These are phyloP conservation scores for Cystofilobasidium ferigula DNA, from an alignment of 768 basidiomycete species.

Conservation along the genomic window DNA sequence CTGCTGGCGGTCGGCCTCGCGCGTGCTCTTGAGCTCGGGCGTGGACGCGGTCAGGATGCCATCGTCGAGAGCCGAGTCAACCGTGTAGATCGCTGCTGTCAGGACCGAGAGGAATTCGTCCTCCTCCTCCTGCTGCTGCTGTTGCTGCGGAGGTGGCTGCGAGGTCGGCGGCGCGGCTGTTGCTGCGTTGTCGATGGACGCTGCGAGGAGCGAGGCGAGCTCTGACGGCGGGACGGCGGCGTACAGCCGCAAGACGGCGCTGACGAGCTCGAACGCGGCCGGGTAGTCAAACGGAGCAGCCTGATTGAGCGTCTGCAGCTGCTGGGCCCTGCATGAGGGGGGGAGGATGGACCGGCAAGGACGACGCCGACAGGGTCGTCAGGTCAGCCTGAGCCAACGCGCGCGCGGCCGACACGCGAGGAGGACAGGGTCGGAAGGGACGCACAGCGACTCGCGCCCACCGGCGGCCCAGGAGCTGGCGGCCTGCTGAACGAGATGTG, in stretches of 20 bases:
- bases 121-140: too few species aligned
- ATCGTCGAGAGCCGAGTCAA: constrained; percentile 10
- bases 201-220: constrained; percentile 11
- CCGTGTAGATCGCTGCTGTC: neutral
- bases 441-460: neutral
- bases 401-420: too few species aligned
- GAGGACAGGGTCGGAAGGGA: neutral
- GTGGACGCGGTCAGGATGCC: neutral
- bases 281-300: neutral
- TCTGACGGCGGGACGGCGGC: neutral
- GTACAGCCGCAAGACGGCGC: neutral
- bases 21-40: neutral
- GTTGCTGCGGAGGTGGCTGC: neutral
- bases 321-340: too few species aligned
- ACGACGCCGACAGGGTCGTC: too few species aligned
- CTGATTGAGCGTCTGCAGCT: too few species aligned
- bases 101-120: neutral
- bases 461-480: neutral
- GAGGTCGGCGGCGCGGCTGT: neutral
- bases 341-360: neutral
- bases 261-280: neutral
- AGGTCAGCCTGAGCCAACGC: too few species aligned
- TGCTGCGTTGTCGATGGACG: neutral
- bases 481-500: neutral
- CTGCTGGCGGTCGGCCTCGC: neutral